Percentiles rank a stretch among this genome's conserved stretches.
These are phyloP conservation scores for Zymoseptoria brevis DNA, from an alignment of 2,329 filamentous ascomycete genomes.

Conservation along the genomic window DNA sequence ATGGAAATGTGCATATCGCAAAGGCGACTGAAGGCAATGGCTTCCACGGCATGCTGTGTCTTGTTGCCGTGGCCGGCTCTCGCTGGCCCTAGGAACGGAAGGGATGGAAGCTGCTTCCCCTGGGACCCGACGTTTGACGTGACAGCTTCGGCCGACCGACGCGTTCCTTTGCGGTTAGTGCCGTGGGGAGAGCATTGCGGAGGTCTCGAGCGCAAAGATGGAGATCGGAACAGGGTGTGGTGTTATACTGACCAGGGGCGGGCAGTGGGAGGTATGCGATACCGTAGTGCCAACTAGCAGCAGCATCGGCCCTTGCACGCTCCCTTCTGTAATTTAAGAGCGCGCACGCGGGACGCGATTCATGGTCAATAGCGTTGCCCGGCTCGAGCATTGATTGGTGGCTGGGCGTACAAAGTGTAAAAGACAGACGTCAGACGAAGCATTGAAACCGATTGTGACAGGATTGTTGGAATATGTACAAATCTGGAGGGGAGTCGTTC, in stretches of 20 bases:
- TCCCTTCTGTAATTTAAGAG: background rate
- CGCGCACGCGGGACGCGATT: background rate
- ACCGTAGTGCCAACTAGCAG: background rate
- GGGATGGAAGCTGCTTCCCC: background rate
- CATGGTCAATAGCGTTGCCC: background rate
- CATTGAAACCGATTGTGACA: background rate
- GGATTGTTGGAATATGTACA: background rate
- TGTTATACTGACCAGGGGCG: background rate
- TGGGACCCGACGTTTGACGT: background rate
- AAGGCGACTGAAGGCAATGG: slow-evolving; percentile 95
- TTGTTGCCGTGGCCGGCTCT: background rate
- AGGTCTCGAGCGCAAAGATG: background rate
- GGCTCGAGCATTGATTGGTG: background rate
- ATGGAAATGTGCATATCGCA: slow-evolving; percentile 92
- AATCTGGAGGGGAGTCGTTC: background rate
- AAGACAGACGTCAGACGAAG: background rate
- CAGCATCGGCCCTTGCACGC: background rate
- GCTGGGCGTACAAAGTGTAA: background rate
- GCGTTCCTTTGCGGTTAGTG: background rate
- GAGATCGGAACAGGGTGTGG: background rate
- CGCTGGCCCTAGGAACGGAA: background rate
- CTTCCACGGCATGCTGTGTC: slow-evolving; percentile 77
- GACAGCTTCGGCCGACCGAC: background rate
- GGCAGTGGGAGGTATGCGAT: background rate
- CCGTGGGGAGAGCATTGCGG: background rate